These are phyloP conservation scores for Microsporum audouinii DNA, from an alignment of 2,329 filamentous ascomycete genomes.

Conservation along the genomic window DNA sequence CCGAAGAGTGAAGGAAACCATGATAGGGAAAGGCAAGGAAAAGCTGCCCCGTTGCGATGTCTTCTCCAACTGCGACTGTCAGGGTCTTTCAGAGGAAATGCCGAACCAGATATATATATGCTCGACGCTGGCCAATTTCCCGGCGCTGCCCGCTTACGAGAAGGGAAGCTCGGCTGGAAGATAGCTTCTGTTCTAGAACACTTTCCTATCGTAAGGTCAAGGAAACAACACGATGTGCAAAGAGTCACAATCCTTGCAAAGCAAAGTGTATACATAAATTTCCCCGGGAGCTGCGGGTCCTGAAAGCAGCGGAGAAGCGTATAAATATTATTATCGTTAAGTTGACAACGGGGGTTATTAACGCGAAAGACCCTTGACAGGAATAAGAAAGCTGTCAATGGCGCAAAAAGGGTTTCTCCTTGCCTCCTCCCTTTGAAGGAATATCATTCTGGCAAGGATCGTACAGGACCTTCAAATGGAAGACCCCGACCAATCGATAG, in stretches of 20 bases:
- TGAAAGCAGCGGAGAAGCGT: neutral
- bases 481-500: neutral
- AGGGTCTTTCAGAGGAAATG: neutral
- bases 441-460: neutral
- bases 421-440: neutral
- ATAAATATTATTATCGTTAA: neutral
- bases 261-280: neutral
- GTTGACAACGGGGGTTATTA: neutral
- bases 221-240: neutral
- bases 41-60: neutral
- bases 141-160: neutral
- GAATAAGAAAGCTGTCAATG: neutral
- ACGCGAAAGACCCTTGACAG: neutral
- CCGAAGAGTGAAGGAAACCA: slow-evolving; percentile 9
- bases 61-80: neutral
- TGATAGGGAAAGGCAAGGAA: neutral
- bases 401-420: neutral
- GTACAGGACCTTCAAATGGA: neutral
- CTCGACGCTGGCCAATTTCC: neutral
- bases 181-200: slow-evolving; percentile 2
- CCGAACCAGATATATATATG: neutral
- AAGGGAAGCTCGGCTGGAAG: neutral
- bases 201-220: neutral
- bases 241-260: neutral
- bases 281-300: slow-evolving; percentile 1